phyloP scores from a whole-genome alignment of 2,329 filamentous ascomycete species.

The Botrytis paeoniae region DNA sequence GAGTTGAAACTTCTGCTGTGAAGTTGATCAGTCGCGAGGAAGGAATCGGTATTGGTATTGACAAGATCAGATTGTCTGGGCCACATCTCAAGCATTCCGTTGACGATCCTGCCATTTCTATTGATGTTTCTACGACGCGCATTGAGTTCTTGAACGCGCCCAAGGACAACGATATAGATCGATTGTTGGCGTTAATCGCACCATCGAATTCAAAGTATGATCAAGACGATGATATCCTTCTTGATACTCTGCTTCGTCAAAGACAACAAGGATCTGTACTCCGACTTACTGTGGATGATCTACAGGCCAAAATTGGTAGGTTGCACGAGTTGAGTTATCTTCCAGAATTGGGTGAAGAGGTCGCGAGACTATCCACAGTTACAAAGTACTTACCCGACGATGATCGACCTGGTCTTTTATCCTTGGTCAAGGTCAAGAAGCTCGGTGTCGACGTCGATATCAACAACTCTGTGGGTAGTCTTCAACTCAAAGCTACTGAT shows the following conservation, averaged over 20 bases:
- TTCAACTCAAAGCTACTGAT: constrained; percentile 57
- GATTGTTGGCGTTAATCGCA: constrained; percentile 79
- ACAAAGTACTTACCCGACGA: constrained; percentile 95
- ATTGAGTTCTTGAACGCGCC: constrained; percentile 72
- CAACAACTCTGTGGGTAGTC: constrained; percentile 64
- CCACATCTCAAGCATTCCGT: constrained; percentile 57
- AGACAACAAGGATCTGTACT: constrained; percentile 82
- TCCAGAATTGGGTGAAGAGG: constrained; percentile 69
- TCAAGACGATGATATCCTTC: constrained; percentile 86
- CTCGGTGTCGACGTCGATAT: constrained; percentile 61
- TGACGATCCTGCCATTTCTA: constrained; percentile 57
- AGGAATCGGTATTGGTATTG: constrained; percentile 69
- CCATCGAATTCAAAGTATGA: constrained; percentile 89
- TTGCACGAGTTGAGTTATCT: constrained; percentile 65
- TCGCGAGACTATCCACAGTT: constrained; percentile 79
- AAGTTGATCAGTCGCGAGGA: constrained; percentile 75
- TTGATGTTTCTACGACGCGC: constrained; percentile 63
- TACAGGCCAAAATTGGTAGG: constrained; percentile 61
- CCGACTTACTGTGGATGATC: constrained; percentile 62
- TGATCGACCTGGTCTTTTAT: constrained; percentile 84
- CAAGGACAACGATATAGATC: constrained; percentile 75
- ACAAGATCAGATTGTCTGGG: constrained; percentile 70
- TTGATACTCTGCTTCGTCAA: constrained; percentile 86
- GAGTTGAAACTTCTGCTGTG: constrained; percentile 74
- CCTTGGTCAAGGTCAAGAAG: constrained; percentile 64